phyloP scores from a whole-genome alignment of 306 rosid genomes.

The Fagus sylvatica region DNA sequence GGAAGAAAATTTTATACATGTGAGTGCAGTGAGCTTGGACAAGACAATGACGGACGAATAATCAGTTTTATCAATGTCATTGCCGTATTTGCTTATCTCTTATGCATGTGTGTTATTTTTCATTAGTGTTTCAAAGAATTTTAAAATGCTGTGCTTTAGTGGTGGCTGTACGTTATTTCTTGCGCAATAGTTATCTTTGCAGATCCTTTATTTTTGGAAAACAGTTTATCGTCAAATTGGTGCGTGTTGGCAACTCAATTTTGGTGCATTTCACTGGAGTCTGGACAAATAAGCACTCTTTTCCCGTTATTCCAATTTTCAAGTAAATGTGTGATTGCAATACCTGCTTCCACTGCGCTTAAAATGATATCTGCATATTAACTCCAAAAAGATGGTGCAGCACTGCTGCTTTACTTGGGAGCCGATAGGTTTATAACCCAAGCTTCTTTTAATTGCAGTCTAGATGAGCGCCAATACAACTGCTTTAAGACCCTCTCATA shows the following conservation, averaged over 20 bases:
- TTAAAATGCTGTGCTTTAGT: not conserved
- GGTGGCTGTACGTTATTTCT: not conserved
- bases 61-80: conserved; percentile 5
- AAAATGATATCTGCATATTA: not conserved
- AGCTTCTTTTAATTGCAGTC: too few species aligned
- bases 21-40: conserved; percentile 29
- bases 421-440: not conserved
- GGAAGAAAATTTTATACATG: conserved; percentile 41
- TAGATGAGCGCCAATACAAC: too few species aligned
- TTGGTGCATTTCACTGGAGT: not conserved
- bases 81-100: conserved; percentile 2
- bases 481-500: too few species aligned
- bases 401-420: not conserved
- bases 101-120: not conserved
- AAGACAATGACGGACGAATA: conserved; percentile 16
- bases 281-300: not conserved
- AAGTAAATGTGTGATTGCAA: not conserved
- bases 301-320: not conserved
- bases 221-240: not conserved
- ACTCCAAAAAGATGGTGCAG: not conserved
- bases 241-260: not conserved
- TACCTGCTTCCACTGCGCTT: not conserved
- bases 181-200: not conserved
- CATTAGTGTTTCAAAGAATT: not conserved
- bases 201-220: not conserved